Percentiles rank a stretch among this genome's conserved stretches.
phyloP scores from a whole-genome alignment of 805 yeast species.

The Metschnikowia henanensis region DNA sequence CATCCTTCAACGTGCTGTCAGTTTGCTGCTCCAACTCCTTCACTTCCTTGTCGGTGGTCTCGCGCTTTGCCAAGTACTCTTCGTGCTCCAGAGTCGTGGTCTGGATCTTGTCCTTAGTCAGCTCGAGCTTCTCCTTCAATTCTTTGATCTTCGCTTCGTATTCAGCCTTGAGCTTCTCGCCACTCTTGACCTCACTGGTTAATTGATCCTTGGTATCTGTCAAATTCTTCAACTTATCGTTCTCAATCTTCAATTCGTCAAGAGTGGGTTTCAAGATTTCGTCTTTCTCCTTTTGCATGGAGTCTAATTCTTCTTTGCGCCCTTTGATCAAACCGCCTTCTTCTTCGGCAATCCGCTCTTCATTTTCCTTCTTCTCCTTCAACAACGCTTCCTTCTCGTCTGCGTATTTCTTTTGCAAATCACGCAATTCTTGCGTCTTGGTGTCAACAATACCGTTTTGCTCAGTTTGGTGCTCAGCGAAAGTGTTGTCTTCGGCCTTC shows the following conservation, averaged over 20 bases:
- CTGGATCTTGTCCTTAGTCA: constrained; percentile 39
- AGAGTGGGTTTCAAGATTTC: constrained; percentile 54
- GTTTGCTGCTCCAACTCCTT: constrained; percentile 31
- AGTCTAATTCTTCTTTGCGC: constrained; percentile 47
- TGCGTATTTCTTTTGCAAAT: constrained; percentile 39
- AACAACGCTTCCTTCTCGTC: constrained; percentile 41
- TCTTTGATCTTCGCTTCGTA: constrained; percentile 44
- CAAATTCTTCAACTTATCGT: constrained; percentile 47
- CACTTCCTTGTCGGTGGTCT: constrained; percentile 38
- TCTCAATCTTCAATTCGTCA: constrained; percentile 52
- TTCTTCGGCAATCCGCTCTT: constrained; percentile 42
- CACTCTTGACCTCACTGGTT: constrained; percentile 43
- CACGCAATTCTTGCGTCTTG: constrained; percentile 30
- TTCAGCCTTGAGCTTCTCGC: constrained; percentile 46
- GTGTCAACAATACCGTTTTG: constrained; percentile 32
- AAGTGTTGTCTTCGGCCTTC: constrained; percentile 29
- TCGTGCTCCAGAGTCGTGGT: constrained; percentile 32
- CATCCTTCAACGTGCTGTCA: constrained; percentile 25
- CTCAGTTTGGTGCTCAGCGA: constrained; percentile 27
- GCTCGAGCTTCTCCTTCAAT: constrained; percentile 44
- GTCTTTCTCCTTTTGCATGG: constrained; percentile 53
- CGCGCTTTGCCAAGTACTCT: constrained; percentile 36
- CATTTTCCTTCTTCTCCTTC: constrained; percentile 47
- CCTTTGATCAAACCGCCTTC: constrained; percentile 45
- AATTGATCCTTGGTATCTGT: constrained; percentile 49